Evolutionary conservation across 805 yeast genomes (phyloP), one percentile per base, ranked within the genome.

Genomic region (Lachancea meyersii): DNA sequence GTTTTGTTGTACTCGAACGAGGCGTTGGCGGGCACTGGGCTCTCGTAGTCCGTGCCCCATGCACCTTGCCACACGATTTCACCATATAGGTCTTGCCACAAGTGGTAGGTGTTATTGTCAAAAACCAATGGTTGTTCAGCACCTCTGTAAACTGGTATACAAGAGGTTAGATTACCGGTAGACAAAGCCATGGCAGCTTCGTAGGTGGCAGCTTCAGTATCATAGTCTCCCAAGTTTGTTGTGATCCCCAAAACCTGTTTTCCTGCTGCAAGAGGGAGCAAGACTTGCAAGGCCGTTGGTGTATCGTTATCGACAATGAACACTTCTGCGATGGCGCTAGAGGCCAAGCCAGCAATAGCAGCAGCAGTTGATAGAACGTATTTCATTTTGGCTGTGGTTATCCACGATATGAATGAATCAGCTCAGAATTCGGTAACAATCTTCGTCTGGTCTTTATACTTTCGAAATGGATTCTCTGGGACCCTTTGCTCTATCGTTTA

Each of bases 261-360:
- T 11, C 70, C 73, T 9, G 64, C 69, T 27, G 60, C 53, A 20
- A 68, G 43, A 17, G 73, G 72, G 47, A 68, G 57, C 36, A 68
- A 48, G 4, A 67, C 49, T 30, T 67, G 63, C 50, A 64, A 52
- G 35, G 69, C 61, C n/a, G 64, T 57, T 19, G 65, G 53, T 24
- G 70, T 71, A 51, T 69, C 73, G 49, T 69, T 68, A 38, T 69
- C 73, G 44, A 68, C 65, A 49, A 69, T 68, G 44, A 65, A 59
- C 48, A 63, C 67, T 51, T 60, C 64, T 18, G 65, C 38, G 9
- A 23, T 7, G 26, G 26, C 26, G 26, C 26, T 23, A 10, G 26
- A 23, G 26, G 10, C 6, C 10, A n/a, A n/a, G n/a, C n/a, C n/a
- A n/a, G 26, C 10, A 10, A 23, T 7, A 23, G 26, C 26, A 10